Base-by-base conservation (phyloP, 139 green algal genomes). In the Volvox reticuliferus region DNA sequence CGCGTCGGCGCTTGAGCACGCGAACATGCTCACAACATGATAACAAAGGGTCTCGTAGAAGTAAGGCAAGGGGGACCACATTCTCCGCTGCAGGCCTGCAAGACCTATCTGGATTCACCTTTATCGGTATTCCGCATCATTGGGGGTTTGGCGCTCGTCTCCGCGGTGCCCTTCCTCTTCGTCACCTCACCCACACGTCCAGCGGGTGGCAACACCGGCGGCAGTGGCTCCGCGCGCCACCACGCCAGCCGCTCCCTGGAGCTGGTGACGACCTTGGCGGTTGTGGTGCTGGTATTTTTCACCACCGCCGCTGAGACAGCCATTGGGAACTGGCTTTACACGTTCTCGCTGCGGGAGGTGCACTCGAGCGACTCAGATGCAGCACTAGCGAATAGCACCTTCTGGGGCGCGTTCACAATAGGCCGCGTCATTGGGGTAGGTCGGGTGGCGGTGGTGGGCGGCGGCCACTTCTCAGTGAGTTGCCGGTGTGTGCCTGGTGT, bases 291-390 rank as follows among this genome's bases (percentile, higher is more conserved):
- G 35, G 92, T 94, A 22, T 94, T 94, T 83, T 83, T 91, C 78
- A 93, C 92, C 55, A 94, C 92, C 14, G 90, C 89, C 3, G 92
- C 92, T 2, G 92, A 94, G 87, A 94, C 92, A 12, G 86, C 92
- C 19, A 89, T 94, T 33, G 92, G 92, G 62, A 94, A 94, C 87
- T 94, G 92, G 92, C 19, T 94, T 3, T 91, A 89, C 90, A 94
- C 89, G 14, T 94, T 92, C 16, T 71, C 68, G 21, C 18, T 92
- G 37, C 9, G 37, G 77, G 87, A 92, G 91, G 82, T 83, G 21
- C 65, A 75, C n/a, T 26, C 79, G 28, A 62, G 35, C 24, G 92
- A 94, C 69, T 35, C 55, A 2, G 50, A 91, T 28, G 88, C 92
- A 32, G 92, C 92, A n/a, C 30, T 92, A 30, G 79, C 79, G 44